Evolutionary conservation across 179 eudicot genomes (phyloP).

Genomic region (Patellifolia procumbens): DNA sequence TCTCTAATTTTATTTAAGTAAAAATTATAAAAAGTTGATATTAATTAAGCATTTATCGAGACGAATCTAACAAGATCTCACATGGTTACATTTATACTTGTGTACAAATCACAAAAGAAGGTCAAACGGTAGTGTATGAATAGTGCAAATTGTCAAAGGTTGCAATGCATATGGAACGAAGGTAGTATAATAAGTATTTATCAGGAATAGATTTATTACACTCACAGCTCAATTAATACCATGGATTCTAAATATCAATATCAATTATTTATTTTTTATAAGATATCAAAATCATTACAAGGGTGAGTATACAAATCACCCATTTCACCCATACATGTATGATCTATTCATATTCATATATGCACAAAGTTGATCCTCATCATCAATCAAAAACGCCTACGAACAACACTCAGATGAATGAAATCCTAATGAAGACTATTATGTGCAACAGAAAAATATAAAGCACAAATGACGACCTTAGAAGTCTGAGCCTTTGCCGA

Average conservation of each 20-base stretch:
- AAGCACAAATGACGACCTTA: slow-evolving; percentile 87
- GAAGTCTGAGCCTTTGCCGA: slow-evolving; percentile 69
- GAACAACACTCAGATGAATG: slow-evolving; percentile 41
- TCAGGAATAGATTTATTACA: background rate
- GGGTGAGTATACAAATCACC: slow-evolving; percentile 4
- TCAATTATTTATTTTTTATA: too few relatives aligned
- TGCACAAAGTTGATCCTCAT: too few relatives aligned
- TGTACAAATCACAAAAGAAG: too few relatives aligned
- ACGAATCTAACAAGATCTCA: too few relatives aligned
- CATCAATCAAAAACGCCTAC: background rate
- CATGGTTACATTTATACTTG: too few relatives aligned
- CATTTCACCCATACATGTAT: slow-evolving; percentile 12
- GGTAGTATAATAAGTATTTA: too few relatives aligned
- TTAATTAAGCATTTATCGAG: too few relatives aligned
- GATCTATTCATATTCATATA: background rate
- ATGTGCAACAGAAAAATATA: slow-evolving; percentile 79
- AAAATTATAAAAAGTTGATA: too few relatives aligned
- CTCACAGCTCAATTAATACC: background rate
- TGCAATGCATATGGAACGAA: too few relatives aligned
- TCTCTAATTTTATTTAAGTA: too few relatives aligned
- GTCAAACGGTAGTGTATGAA: too few relatives aligned
- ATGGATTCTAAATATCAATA: background rate
- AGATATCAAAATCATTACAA: slow-evolving; percentile 1
- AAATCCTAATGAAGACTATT: slow-evolving; percentile 81
- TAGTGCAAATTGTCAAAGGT: too few relatives aligned